Conservation (phyloP, 768 basidiomycete species). For the Tricholoma bakamatsutake region DNA sequence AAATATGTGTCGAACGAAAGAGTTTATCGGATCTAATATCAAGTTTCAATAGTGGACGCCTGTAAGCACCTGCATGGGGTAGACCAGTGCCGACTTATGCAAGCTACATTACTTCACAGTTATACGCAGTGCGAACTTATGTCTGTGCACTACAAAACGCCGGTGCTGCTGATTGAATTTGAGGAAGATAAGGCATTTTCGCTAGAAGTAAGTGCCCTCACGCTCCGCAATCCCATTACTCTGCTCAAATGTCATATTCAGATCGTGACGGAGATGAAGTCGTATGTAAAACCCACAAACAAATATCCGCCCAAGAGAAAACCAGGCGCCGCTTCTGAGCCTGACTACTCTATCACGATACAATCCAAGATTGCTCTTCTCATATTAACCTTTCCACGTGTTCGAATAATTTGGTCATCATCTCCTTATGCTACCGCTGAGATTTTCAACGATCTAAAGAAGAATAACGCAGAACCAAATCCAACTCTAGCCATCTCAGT, state of each 20-base stretch:
- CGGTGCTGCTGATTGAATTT: constrained; percentile 91
- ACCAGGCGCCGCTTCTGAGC: constrained; percentile 20
- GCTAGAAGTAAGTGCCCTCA: constrained; percentile 54
- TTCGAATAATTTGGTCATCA: constrained; percentile 96
- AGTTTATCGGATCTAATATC: constrained; percentile 88
- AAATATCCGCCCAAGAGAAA: constrained; percentile 57
- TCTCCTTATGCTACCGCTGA: constrained; percentile 89
- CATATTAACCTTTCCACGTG: constrained; percentile 82
- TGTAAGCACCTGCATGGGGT: constrained; percentile 50
- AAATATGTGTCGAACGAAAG: constrained; percentile 95
- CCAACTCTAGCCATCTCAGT: constrained; percentile 66
- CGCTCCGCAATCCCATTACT: neutral
- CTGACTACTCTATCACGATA: constrained; percentile 41
- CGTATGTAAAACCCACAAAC: constrained; percentile 53
- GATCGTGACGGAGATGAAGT: constrained; percentile 62
- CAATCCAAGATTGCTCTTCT: constrained; percentile 94
- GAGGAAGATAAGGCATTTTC: constrained; percentile 96
- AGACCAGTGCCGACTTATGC: neutral
- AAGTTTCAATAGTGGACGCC: constrained; percentile 88
- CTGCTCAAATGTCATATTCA: constrained; percentile 17
- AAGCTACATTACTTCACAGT: constrained; percentile 32
- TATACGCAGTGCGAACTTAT: constrained; percentile 97
- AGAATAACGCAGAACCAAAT: constrained; percentile 76
- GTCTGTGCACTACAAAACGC: constrained; percentile 94
- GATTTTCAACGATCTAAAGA: constrained; percentile 90